These are phyloP conservation scores for Fusarium equiseti DNA, from an alignment of 2,329 filamentous ascomycete genomes.

Conservation along the genomic window DNA sequence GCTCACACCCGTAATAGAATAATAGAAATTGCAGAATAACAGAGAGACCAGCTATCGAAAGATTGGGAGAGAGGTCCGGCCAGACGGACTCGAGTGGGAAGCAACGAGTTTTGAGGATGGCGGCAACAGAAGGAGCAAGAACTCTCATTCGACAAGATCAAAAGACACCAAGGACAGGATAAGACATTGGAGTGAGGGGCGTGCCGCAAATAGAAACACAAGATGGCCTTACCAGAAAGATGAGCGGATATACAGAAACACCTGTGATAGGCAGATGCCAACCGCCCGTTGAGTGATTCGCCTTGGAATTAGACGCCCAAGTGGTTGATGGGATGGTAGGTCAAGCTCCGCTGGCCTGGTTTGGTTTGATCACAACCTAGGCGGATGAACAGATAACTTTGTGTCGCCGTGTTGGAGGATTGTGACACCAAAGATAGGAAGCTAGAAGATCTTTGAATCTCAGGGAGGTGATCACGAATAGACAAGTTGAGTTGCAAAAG, in stretches of 20 bases:
- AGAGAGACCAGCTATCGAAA: slow-evolving; percentile 69
- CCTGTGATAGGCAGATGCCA: slow-evolving; percentile 48
- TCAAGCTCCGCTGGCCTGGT: slow-evolving; percentile 52
- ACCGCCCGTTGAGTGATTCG: slow-evolving; percentile 43
- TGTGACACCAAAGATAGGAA: background rate
- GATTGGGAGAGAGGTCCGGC: slow-evolving; percentile 54
- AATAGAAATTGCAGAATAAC: slow-evolving; percentile 54
- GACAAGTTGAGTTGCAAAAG: slow-evolving; percentile 4
- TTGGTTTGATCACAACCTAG: slow-evolving; percentile 25
- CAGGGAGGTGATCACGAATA: background rate
- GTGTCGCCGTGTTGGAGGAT: slow-evolving; percentile 7
- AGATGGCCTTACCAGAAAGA: slow-evolving; percentile 46
- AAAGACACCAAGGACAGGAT: slow-evolving; percentile 53
- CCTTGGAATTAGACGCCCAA: slow-evolving; percentile 47
- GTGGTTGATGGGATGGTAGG: slow-evolving; percentile 43
- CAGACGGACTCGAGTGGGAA: slow-evolving; percentile 56
- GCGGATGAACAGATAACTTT: slow-evolving; percentile 1
- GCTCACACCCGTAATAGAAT: slow-evolving; percentile 43
- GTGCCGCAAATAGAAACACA: slow-evolving; percentile 44
- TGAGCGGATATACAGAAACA: slow-evolving; percentile 34
- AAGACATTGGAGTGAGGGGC: slow-evolving; percentile 40
- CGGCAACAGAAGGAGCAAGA: slow-evolving; percentile 46
- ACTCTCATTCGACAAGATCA: slow-evolving; percentile 52
- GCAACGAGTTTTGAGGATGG: slow-evolving; percentile 64
- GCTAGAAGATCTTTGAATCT: background rate